phyloP scores from a whole-genome alignment of 2,329 filamentous ascomycete species.

The Rhytidhysteron rufulum region DNA sequence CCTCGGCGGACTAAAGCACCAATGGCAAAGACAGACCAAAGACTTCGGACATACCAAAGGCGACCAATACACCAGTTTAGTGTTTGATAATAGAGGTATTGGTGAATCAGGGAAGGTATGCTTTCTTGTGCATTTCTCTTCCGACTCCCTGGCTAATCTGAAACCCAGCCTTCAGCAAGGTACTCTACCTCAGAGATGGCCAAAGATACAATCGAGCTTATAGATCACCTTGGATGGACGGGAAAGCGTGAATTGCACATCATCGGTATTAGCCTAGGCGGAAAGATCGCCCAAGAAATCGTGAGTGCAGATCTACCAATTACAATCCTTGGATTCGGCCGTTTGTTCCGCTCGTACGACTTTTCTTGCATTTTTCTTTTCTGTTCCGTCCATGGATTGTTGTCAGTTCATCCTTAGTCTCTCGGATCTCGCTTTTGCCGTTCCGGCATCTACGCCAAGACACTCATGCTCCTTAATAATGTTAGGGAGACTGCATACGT shows the following conservation, averaged over 20 bases:
- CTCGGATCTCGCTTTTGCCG: too few relatives aligned
- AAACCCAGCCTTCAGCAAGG: constrained; percentile 66
- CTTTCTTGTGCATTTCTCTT: too few relatives aligned
- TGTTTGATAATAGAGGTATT: constrained; percentile 83
- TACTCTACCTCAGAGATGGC: constrained; percentile 88
- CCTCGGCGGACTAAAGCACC: constrained; percentile 62
- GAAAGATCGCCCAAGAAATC: constrained; percentile 89
- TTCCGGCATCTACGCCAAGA: too few relatives aligned
- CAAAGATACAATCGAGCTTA: constrained; percentile 66
- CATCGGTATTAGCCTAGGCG: constrained; percentile 77
- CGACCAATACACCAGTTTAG: constrained; percentile 66
- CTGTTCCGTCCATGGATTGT: too few relatives aligned
- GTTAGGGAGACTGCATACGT: too few relatives aligned
- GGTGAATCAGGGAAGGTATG: constrained; percentile 76
- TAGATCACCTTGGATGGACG: constrained; percentile 67
- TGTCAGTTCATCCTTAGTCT: too few relatives aligned
- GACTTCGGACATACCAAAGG: constrained; percentile 72
- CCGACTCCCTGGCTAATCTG: too few relatives aligned
- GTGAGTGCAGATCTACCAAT: too few relatives aligned
- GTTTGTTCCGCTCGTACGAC: too few relatives aligned
- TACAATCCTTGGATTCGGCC: too few relatives aligned
- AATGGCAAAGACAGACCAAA: constrained; percentile 80
- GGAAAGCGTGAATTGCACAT: constrained; percentile 59
- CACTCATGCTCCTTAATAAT: too few relatives aligned
- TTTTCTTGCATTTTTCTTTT: too few relatives aligned